Conservation (phyloP, 1,284 basidiomycete genomes). For the Trichosporon faecale region DNA sequence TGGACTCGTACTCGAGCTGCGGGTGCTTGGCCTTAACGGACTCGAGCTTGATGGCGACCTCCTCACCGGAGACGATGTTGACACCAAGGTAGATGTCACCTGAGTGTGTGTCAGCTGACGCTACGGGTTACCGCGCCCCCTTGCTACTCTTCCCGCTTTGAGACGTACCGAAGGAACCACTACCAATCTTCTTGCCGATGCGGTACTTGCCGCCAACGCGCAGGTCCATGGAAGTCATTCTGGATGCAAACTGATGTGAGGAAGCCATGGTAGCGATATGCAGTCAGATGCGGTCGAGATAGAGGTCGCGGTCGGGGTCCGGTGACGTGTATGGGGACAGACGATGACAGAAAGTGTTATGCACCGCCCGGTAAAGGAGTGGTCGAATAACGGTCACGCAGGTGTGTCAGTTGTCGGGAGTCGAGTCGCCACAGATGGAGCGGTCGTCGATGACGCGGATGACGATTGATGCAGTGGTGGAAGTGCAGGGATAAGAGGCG, state of each 20-base stretch:
- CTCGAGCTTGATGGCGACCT: slow-evolving; percentile 99
- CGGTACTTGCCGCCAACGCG: slow-evolving; percentile 98
- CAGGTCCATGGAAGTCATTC: slow-evolving; percentile 69
- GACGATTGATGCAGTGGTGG: neutral
- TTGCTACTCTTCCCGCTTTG: neutral
- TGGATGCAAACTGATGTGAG: slow-evolving; percentile 23
- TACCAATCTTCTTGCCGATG: slow-evolving; percentile 99
- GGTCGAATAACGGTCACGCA: slow-evolving; percentile 2
- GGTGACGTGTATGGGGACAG: neutral
- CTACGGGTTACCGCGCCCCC: neutral
- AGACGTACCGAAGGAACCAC: slow-evolving; percentile 87
- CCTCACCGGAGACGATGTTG: slow-evolving; percentile 99
- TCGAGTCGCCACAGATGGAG: slow-evolving; percentile 4
- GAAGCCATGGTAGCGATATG: neutral
- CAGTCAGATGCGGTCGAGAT: neutral
- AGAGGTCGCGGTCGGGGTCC: neutral
- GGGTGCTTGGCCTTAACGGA: slow-evolving; percentile 99
- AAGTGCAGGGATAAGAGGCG: neutral
- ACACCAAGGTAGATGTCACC: slow-evolving; percentile 99
- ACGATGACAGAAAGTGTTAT: neutral
- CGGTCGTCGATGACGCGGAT: neutral
- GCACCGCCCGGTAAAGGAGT: slow-evolving; percentile 11
- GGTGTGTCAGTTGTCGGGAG: neutral
- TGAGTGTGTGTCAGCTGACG: slow-evolving; percentile 45
- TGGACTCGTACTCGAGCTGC: slow-evolving; percentile 98